Base-by-base conservation (phyloP, 352 stramenopile genomes). In the Globisporangium parvum region DNA sequence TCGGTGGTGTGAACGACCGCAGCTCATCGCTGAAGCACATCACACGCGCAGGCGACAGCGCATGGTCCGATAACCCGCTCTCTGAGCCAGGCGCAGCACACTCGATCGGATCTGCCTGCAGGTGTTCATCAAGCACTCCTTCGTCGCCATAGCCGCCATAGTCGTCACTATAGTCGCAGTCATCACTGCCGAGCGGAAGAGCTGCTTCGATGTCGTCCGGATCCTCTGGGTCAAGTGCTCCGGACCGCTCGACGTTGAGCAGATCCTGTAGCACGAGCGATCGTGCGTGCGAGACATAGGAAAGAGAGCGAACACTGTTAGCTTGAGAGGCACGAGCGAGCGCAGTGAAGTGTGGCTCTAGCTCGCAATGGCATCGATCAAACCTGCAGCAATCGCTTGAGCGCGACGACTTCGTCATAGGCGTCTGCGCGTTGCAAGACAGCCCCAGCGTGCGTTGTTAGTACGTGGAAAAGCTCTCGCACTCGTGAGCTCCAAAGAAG, bases 331-430 rank as follows among this genome's bases (percentile, higher is more conserved):
- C 26, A 21, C 14, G 10, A 37, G 6, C 31, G 31, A 37, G 6
- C 31, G 31, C 31, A 35, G 31, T 37, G 31, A 33, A 8, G 31
- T 37, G 31, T 37, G 31, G 3, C 10, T 37, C 6, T 11, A 37
- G 31, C 31, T 12, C 18, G 1, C 8, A 1, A 11, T n/a, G n/a
- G n/a, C n/a, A 21, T 9, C 3, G 15, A 31, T 12, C 48, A 31
- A 28, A 80, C 71, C 66, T 83, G 67, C 6, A 85, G 59, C 21
- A 85, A 70, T 17, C 69, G 45, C 63, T 84, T 84, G 26, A 90
- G 63, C 15, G 73, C 69, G 45, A 80, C 50, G 31, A 90, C 70
- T 59, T 90, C 73, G 31, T 86, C 71, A 2, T 71, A 57, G n/a
- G 75, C 73, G 21, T 67, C 79, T 89, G 23, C 18, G 55, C 10